A percentile compares a stretch with the other conserved stretches of the same genome.
Conservation (phyloP, 371 early-diverging fungal species). For the Catenaria anguillulae region DNA sequence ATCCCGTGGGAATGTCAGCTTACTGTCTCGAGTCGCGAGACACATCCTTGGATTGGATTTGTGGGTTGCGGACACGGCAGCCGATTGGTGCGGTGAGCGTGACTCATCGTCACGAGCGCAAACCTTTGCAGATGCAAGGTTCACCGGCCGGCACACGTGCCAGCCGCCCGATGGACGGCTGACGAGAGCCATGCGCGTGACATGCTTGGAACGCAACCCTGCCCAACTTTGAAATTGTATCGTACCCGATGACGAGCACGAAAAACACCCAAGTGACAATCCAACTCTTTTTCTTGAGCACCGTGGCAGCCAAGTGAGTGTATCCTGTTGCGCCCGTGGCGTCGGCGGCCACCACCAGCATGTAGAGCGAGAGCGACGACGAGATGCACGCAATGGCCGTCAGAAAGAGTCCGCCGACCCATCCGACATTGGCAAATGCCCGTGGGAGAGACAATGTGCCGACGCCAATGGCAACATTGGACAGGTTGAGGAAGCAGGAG, state of each 20-base stretch:
- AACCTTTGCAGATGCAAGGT: too few relatives aligned
- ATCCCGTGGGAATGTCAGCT: too few relatives aligned
- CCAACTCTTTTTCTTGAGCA: background rate
- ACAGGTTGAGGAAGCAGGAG: slow-evolving; percentile 1
- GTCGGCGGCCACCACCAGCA: background rate
- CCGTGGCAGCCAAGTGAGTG: background rate
- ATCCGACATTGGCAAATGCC: background rate
- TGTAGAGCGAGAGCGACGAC: background rate
- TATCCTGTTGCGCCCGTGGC: background rate
- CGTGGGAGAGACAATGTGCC: background rate
- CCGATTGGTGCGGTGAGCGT: too few relatives aligned
- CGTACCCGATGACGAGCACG: slow-evolving; percentile 3
- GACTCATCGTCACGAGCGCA: too few relatives aligned
- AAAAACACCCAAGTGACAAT: background rate
- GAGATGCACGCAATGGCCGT: too few relatives aligned
- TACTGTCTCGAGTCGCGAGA: too few relatives aligned
- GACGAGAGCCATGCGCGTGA: background rate
- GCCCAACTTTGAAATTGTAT: too few relatives aligned
- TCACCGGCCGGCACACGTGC: background rate
- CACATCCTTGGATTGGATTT: too few relatives aligned
- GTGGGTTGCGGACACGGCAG: too few relatives aligned
- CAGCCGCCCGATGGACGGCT: background rate
- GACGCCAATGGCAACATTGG: slow-evolving; percentile 7
- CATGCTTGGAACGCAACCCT: too few relatives aligned
- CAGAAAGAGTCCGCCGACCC: background rate